Percentiles rank a stretch among this genome's conserved stretches.
These are phyloP conservation scores for Dicorynia guianensis DNA, from an alignment of 306 rosid species.

Conservation along the genomic window DNA sequence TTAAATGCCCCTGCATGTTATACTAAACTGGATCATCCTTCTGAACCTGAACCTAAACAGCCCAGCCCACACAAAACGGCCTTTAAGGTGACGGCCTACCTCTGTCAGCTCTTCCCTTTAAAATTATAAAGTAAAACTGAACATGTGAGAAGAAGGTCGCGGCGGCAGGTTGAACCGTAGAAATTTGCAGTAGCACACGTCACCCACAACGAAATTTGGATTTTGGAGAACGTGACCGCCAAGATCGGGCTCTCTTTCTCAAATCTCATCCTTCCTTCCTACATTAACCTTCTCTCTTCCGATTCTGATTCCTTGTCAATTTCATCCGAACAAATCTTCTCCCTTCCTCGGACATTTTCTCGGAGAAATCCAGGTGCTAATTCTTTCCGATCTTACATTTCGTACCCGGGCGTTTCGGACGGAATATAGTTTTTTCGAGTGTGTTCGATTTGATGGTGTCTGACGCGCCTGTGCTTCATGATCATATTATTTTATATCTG, in stretches of 20 bases:
- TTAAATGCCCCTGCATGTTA: too few relatives aligned
- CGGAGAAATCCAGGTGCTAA: neutral
- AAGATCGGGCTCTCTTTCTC: slow-evolving; percentile 3
- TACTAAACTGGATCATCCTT: too few relatives aligned
- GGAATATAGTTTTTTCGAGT: neutral
- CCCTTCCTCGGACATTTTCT: neutral
- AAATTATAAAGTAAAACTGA: too few relatives aligned
- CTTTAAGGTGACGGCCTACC: too few relatives aligned
- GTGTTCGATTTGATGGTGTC: neutral
- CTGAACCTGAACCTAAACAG: neutral
- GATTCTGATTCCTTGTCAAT: neutral
- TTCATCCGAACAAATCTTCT: slow-evolving; percentile 4
- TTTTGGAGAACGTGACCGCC: neutral
- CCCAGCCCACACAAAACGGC: slow-evolving; percentile 6
- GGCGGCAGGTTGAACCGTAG: too few relatives aligned
- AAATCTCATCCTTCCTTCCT: too few relatives aligned
- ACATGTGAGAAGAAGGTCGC: too few relatives aligned
- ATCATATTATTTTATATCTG: neutral
- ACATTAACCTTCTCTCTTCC: neutral
- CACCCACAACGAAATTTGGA: slow-evolving; percentile 14
- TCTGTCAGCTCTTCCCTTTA: too few relatives aligned
- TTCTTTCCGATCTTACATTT: neutral
- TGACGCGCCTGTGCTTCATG: neutral
- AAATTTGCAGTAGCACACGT: slow-evolving; percentile 9
- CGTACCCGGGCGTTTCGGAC: neutral